Conservation (phyloP, 2,329 filamentous ascomycete species). For the Shiraia sp. region DNA sequence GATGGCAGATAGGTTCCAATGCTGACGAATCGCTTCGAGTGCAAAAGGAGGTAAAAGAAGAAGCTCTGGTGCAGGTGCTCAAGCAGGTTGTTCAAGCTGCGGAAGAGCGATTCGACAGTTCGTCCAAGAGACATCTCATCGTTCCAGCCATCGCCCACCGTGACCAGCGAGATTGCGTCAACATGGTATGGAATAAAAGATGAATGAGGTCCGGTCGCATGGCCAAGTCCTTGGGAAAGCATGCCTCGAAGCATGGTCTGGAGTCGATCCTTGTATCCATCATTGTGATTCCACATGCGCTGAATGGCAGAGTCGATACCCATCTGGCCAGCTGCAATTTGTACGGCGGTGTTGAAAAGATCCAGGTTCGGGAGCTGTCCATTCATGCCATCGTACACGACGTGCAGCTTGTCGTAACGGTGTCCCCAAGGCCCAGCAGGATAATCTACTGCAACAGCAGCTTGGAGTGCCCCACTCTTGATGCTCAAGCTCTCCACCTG, state of each 20-base stretch:
- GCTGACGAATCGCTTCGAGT: conserved; percentile 90
- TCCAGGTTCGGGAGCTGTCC: conserved; percentile 95
- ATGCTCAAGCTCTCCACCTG: conserved; percentile 77
- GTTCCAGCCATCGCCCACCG: conserved; percentile 90
- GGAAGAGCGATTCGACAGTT: conserved; percentile 85
- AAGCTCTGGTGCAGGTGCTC: conserved; percentile 98
- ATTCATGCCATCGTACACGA: conserved; percentile 94
- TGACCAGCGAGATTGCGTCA: conserved; percentile 90
- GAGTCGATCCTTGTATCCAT: conserved; percentile 79
- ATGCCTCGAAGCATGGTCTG: conserved; percentile 90
- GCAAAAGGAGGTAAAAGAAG: conserved; percentile 97
- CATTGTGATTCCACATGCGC: conserved; percentile 77
- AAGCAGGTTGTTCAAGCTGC: conserved; percentile 92
- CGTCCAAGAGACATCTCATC: conserved; percentile 96
- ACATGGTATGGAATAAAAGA: conserved; percentile 98
- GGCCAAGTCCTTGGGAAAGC: conserved; percentile 86
- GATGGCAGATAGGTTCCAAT: conserved; percentile 97
- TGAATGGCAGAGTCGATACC: conserved; percentile 83
- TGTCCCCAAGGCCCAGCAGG: conserved; percentile 69
- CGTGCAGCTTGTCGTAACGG: conserved; percentile 83
- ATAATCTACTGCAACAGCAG: conserved; percentile 91
- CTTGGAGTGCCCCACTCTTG: conserved; percentile 92
- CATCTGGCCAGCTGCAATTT: conserved; percentile 89
- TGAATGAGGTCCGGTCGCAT: conserved; percentile 88
- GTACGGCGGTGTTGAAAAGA: conserved; percentile 89